Percentiles rank a stretch among this genome's conserved stretches.
phyloP scores from a whole-genome alignment of 192 early-diverging fungal genomes.

The Umbelopsis isabellina region DNA sequence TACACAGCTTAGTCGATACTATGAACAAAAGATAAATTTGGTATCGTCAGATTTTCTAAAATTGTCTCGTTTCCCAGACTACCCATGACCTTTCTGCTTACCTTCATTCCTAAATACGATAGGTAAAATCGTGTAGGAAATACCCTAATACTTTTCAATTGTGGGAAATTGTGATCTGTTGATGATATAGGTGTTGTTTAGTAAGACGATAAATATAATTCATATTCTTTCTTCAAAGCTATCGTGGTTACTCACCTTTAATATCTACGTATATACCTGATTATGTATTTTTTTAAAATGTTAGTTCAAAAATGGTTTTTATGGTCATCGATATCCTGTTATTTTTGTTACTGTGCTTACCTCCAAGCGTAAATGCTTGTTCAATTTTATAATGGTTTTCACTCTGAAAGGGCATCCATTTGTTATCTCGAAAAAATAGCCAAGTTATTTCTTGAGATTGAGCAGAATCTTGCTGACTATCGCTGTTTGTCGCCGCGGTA shows the following conservation, averaged over 20 bases:
- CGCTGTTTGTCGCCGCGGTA: not conserved
- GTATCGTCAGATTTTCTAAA: too few relatives aligned
- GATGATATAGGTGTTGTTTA: not conserved
- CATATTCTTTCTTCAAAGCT: too few relatives aligned
- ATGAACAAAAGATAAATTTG: not conserved
- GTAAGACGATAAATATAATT: too few relatives aligned
- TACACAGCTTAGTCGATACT: conserved; percentile 39
- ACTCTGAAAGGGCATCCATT: conserved; percentile 42
- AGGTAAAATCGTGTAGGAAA: conserved; percentile 47
- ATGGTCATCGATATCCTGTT: not conserved
- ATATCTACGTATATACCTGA: conserved; percentile 43
- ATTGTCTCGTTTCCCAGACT: too few relatives aligned
- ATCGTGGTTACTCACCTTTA: conserved; percentile 18
- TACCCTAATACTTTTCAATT: conserved; percentile 43
- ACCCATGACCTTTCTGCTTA: not conserved
- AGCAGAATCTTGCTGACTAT: conserved; percentile 17
- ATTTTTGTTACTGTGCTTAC: conserved; percentile 21
- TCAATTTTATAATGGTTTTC: conserved; percentile 44
- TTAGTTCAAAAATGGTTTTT: not conserved
- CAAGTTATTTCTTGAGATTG: conserved; percentile 41
- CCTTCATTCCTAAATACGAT: conserved; percentile 46
- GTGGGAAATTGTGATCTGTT: conserved; percentile 40
- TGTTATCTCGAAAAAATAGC: conserved; percentile 44
- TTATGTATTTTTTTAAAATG: not conserved
- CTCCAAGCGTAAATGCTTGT: conserved; percentile 46